Evolutionary conservation across 305 asterid species (phyloP), one percentile per base, ranked within the genome.

Genomic region (Lippia alba): DNA sequence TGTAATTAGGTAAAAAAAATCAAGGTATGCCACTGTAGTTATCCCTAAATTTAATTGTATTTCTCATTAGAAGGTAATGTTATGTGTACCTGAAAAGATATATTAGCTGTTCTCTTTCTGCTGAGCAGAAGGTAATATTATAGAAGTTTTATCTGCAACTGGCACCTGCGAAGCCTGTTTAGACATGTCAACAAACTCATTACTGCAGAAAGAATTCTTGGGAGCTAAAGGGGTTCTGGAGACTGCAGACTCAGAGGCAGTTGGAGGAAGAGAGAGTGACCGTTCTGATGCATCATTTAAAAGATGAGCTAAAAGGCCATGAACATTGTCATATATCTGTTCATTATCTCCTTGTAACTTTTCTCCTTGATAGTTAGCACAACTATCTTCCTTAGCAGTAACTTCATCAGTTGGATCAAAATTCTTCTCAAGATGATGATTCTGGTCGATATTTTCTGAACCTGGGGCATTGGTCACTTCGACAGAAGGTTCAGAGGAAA

Each of bases 211-310:
- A 34, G 58, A 59, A 68, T 79, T 78, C 81, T 75, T 81, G 36
- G 57, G 70, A 74, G 88, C 83, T 56, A 82, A 77, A 7, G 90
- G 90, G 34, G 63, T 71, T 68, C 87, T 76, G 78, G 69, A 44
- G 30, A 50, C 78, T 67, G 77, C 70, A 49, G 71, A 12, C 55
- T 70, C 72, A 1, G 72, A 24, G 30, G 30, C 30, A 24, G 30
- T 24, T 1, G 30, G 30, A 24, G 30, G 30, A 24, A 24, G 30
- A 24, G 30, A 55, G 44, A 55, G 33, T 6, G 69, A 60, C 56
- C 44, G 11, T 16, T 65, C 80, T 56, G 78, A 64, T 64, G 63
- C 33, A 53, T 72, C 61, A n/a, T 63, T 56, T 45, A 61, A 32
- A 64, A 77, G 75, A 57, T 80, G 83, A 64, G 59, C 18, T n/a